Evolutionary conservation across 768 basidiomycete genomes (phyloP).

Genomic region (Kwoniella mangroviensis): DNA sequence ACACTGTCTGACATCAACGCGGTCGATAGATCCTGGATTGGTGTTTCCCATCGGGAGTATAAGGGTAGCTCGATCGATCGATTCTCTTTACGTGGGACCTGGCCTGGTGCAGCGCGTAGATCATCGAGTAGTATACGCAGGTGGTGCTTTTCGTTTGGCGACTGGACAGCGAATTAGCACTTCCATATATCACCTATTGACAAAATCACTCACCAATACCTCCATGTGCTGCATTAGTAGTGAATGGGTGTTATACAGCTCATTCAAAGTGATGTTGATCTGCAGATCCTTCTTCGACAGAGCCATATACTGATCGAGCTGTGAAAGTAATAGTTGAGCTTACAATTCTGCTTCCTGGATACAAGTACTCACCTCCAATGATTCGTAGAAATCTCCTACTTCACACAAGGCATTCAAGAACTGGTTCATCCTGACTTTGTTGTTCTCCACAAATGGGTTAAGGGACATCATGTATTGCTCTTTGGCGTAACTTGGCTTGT

Average conservation of each 20-base stretch:
- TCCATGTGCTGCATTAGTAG: conserved; percentile 94
- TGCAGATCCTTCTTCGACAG: conserved; percentile 97
- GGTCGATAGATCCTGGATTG: conserved; percentile 94
- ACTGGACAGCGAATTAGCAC: conserved; percentile 62
- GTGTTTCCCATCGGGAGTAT: conserved; percentile 99
- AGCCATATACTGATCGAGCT: conserved; percentile 99
- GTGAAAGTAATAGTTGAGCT: not conserved
- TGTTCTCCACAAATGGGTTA: conserved; percentile 98
- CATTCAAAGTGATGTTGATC: conserved; percentile 98
- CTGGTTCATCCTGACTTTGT: conserved; percentile 95
- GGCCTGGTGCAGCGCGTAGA: conserved; percentile 86
- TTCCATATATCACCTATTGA: not conserved
- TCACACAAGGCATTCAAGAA: conserved; percentile 97
- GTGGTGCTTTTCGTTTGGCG: conserved; percentile 96
- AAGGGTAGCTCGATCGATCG: conserved; percentile 86
- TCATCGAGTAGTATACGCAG: conserved; percentile 95
- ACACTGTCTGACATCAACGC: conserved; percentile 88
- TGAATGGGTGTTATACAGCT: conserved; percentile 98
- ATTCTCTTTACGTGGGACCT: conserved; percentile 98
- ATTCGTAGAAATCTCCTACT: conserved; percentile 98
- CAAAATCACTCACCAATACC: conserved; percentile 69
- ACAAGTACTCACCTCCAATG: conserved; percentile 74
- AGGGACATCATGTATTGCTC: conserved; percentile 98
- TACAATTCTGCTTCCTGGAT: no score
- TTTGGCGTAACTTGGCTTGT: conserved; percentile 97